phyloP scores from a whole-genome alignment of 2,329 filamentous ascomycete species.

The Tolypocladium tundrense region DNA sequence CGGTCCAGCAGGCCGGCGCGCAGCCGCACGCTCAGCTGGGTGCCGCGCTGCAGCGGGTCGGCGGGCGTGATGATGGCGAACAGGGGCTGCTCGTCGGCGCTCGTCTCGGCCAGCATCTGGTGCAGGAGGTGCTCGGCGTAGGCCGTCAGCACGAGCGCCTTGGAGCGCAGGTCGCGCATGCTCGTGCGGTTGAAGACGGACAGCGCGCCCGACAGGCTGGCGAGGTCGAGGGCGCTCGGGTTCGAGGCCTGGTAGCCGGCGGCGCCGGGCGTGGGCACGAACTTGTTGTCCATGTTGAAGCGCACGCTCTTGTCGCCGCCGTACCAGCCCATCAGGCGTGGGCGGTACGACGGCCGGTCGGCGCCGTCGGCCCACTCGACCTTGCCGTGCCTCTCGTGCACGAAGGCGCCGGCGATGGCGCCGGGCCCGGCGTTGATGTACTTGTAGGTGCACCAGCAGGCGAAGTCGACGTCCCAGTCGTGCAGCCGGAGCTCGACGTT shows the following conservation, averaged over 20 bases:
- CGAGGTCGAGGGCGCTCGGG: constrained; percentile 66
- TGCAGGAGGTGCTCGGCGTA: constrained; percentile 64
- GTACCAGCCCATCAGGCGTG: constrained; percentile 76
- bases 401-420: constrained; percentile 68
- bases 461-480: constrained; percentile 87
- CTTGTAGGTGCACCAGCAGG: constrained; percentile 91
- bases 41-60: constrained; percentile 58
- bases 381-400: constrained; percentile 63
- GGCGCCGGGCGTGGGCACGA: constrained; percentile 68
- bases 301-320: constrained; percentile 66
- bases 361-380: constrained; percentile 33
- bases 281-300: constrained; percentile 76
- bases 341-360: constrained; percentile 38
- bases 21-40: constrained; percentile 68
- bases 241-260: constrained; percentile 81
- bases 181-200: constrained; percentile 63
- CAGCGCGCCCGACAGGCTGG: constrained; percentile 62
- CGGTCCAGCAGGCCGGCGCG: constrained; percentile 58
- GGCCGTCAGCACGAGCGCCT: constrained; percentile 62
- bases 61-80: constrained; percentile 61
- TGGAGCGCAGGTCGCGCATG: constrained; percentile 58
- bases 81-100: constrained; percentile 19
- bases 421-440: constrained; percentile 84
- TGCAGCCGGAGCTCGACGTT: constrained; percentile 73
- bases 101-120: constrained; percentile 24